Evolutionary conservation across 192 early-diverging fungal genomes (phyloP).

Genomic region (Coemansia sp.): DNA sequence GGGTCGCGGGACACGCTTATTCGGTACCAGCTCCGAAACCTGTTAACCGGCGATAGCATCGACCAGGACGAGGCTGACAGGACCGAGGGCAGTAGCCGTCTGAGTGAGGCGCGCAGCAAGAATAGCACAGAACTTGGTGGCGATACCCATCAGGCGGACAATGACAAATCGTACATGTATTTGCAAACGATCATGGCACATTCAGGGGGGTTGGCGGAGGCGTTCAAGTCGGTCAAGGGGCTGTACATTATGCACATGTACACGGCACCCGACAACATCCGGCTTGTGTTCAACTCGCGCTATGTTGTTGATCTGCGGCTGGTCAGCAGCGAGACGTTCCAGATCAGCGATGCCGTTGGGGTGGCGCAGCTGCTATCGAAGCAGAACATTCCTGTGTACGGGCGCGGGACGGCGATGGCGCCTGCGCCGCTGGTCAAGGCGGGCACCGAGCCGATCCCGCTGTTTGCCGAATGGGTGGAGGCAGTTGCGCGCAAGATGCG

Average conservation of each 20-base stretch:
- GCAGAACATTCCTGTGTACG: slow-evolving; percentile 2
- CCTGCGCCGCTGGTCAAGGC: slow-evolving; percentile 41
- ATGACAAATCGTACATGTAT: slow-evolving; percentile 24
- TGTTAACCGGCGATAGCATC: slow-evolving; percentile 7
- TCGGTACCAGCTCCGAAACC: slow-evolving; percentile 17
- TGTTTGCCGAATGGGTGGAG: slow-evolving; percentile 48
- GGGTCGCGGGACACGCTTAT: slow-evolving; percentile 21
- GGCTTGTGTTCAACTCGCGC: slow-evolving; percentile 50
- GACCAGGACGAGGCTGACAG: not conserved
- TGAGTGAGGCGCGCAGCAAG: not conserved
- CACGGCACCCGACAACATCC: slow-evolving; percentile 48
- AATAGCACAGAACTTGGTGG: not conserved
- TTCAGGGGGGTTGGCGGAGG: slow-evolving; percentile 11
- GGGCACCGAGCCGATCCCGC: slow-evolving; percentile 44
- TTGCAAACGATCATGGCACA: slow-evolving; percentile 23
- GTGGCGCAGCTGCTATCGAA: slow-evolving; percentile 11
- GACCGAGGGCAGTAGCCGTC: not conserved
- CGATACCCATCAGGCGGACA: not conserved
- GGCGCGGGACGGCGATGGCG: slow-evolving; percentile 7
- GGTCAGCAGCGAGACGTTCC: slow-evolving; percentile 34
- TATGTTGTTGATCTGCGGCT: slow-evolving; percentile 48
- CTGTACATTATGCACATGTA: slow-evolving; percentile 53
- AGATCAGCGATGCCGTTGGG: slow-evolving; percentile 39
- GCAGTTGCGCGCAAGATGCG: slow-evolving; percentile 37
- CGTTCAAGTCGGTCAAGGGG: slow-evolving; percentile 33